Conservation (phyloP, 371 early-diverging fungal species). For the Dichotomocladium elegans region DNA sequence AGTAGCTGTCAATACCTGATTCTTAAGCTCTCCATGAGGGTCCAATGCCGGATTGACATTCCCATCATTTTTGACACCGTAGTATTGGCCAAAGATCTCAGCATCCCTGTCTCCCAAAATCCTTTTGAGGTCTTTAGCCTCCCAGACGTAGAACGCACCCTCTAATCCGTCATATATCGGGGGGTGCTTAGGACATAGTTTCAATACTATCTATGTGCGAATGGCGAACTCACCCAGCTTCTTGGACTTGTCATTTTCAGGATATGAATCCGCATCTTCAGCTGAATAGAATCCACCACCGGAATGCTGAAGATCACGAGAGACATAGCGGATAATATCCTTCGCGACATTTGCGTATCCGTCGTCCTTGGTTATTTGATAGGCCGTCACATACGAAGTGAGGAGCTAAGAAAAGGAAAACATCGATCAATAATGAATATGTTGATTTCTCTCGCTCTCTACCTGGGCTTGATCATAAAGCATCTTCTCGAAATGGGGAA, state of each 20-base stretch:
- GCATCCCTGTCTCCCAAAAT: slow-evolving; percentile 36
- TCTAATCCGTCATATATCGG: too few species aligned
- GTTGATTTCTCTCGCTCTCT: too few species aligned
- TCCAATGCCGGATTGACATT: slow-evolving; percentile 56
- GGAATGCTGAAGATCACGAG: slow-evolving; percentile 41
- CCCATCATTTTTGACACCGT: slow-evolving; percentile 49
- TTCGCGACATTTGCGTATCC: slow-evolving; percentile 40
- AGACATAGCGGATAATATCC: slow-evolving; percentile 57
- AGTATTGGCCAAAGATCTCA: slow-evolving; percentile 42
- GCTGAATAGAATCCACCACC: slow-evolving; percentile 65
- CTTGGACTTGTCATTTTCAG: slow-evolving; percentile 23
- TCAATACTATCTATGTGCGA: too few species aligned
- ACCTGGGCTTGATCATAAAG: slow-evolving; percentile 69
- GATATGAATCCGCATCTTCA: slow-evolving; percentile 67
- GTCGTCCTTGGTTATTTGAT: slow-evolving; percentile 45
- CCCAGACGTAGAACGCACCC: slow-evolving; percentile 72
- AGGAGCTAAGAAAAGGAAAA: slow-evolving; percentile 22
- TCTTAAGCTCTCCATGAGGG: slow-evolving; percentile 54
- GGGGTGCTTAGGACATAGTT: too few species aligned
- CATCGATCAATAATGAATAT: background rate
- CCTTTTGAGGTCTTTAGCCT: slow-evolving; percentile 36
- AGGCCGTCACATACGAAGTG: slow-evolving; percentile 41
- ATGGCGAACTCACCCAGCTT: slow-evolving; percentile 30
- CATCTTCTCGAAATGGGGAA: slow-evolving; percentile 65
- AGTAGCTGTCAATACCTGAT: slow-evolving; percentile 52